Percentiles rank a stretch among this genome's conserved stretches.
phyloP scores from a whole-genome alignment of 1,139 yeast genomes.

The Geotrichum fermentans region DNA sequence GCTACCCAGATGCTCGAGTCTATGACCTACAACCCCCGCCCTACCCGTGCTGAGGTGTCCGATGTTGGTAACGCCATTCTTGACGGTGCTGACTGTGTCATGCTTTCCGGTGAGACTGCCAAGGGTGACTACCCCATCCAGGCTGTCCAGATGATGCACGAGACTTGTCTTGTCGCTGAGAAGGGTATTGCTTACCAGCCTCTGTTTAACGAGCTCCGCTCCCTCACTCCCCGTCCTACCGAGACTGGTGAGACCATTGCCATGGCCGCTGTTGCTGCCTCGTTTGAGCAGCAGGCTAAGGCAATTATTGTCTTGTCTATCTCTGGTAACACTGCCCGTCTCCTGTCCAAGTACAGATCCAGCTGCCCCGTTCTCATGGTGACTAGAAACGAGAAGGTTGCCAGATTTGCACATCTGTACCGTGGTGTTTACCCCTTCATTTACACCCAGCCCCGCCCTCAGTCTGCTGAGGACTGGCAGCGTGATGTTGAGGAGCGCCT shows the following conservation, averaged over 20 bases:
- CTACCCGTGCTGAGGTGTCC: constrained; percentile 99
- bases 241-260: constrained; percentile 96
- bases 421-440: constrained; percentile 98
- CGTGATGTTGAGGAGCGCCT: constrained; percentile 94
- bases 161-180: constrained; percentile 94
- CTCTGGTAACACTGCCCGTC: constrained; percentile 91
- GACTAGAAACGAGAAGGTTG: constrained; percentile 88
- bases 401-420: constrained; percentile 92
- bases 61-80: constrained; percentile 98
- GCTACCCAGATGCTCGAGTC: constrained; percentile 99
- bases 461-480: constrained; percentile 69
- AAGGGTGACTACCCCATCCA: constrained; percentile 97
- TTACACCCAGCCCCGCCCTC: constrained; percentile 60
- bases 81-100: constrained; percentile 99
- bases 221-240: constrained; percentile 81
- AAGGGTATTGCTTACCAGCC: constrained; percentile 90
- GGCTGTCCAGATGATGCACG: constrained; percentile 98
- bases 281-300: constrained; percentile 93
- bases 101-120: constrained; percentile 99
- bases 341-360: constrained; percentile 96
- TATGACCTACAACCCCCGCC: constrained; percentile 99
- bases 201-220: constrained; percentile 83
- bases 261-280: constrained; percentile 92
- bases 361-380: constrained; percentile 96
- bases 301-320: constrained; percentile 96